Evolutionary conservation across 2,329 filamentous ascomycete genomes (phyloP).

Genomic region (Verticillium isaacii): DNA sequence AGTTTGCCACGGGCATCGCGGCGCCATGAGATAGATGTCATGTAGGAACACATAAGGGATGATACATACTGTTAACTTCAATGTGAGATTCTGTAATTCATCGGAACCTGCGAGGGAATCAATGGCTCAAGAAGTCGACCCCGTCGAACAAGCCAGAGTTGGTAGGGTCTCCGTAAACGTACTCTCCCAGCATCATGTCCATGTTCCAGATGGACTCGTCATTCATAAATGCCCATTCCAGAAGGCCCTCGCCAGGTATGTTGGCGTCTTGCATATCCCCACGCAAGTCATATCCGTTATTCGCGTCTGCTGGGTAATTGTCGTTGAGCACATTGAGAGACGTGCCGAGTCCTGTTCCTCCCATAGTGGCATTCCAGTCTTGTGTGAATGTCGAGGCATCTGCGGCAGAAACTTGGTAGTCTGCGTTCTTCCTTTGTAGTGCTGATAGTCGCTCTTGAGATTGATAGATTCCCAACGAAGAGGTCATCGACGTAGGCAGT

Average conservation of each 20-base stretch:
- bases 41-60: background rate
- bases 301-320: background rate
- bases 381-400: background rate
- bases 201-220: slow-evolving; percentile 15
- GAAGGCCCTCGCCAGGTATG: background rate
- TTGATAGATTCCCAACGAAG: background rate
- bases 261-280: background rate
- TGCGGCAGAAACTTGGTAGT: background rate
- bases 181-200: slow-evolving; percentile 13
- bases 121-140: background rate
- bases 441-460: background rate
- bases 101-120: background rate
- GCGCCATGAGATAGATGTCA: background rate
- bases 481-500: too few species aligned
- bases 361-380: background rate
- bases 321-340: background rate
- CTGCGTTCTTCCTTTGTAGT: background rate
- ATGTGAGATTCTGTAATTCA: too few species aligned
- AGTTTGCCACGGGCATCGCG: slow-evolving; percentile 8
- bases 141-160: background rate
- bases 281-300: background rate
- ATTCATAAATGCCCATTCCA: slow-evolving; percentile 12
- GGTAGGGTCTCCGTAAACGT: slow-evolving; percentile 11
- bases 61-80: too few species aligned
- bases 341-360: background rate